A percentile compares a stretch with the other conserved stretches of the same genome.
These are phyloP conservation scores for Brassica carinata DNA, from an alignment of 345 rosid genomes.

Conservation along the genomic window DNA sequence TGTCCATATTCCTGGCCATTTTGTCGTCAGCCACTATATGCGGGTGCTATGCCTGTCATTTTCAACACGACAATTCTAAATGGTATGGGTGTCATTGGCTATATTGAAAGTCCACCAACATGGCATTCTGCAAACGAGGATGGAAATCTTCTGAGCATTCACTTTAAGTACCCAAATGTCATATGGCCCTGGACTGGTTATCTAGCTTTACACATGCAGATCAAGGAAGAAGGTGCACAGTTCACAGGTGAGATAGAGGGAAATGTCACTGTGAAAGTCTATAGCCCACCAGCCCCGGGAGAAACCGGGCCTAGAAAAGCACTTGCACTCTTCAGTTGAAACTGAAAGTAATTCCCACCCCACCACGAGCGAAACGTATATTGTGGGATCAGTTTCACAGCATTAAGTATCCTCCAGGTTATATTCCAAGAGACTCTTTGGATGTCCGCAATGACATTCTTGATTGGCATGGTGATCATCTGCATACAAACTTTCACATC, in stretches of 20 bases:
- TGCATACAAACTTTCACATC: constrained; percentile 91
- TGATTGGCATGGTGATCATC: constrained; percentile 99
- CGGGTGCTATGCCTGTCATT: constrained; percentile 95
- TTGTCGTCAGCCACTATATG: constrained; percentile 93
- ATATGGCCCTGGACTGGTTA: constrained; percentile 99
- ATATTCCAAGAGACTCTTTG: constrained; percentile 97
- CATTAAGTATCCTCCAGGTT: constrained; percentile 98
- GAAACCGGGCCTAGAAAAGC: constrained; percentile 62
- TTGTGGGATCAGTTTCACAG: constrained; percentile 99
- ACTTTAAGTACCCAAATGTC: constrained; percentile 75
- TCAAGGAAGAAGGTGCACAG: constrained; percentile 92
- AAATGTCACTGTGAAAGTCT: constrained; percentile 65
- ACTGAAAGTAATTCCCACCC: constrained; percentile 85
- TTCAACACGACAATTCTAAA: constrained; percentile 89
- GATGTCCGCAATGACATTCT: constrained; percentile 98
- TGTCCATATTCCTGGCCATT: constrained; percentile 99
- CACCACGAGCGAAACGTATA: constrained; percentile 81
- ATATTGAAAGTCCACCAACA: constrained; percentile 73
- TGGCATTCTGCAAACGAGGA: constrained; percentile 92
- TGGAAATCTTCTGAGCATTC: constrained; percentile 84
- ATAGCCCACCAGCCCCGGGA: constrained; percentile 80
- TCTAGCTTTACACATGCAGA: constrained; percentile 95
- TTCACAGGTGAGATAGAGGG: constrained; percentile 88
- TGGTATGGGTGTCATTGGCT: constrained; percentile 97
- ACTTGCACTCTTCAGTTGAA: constrained; percentile 80